Conservation (phyloP, 2,329 filamentous ascomycete species). For the Trichoderma atrobrunneum region DNA sequence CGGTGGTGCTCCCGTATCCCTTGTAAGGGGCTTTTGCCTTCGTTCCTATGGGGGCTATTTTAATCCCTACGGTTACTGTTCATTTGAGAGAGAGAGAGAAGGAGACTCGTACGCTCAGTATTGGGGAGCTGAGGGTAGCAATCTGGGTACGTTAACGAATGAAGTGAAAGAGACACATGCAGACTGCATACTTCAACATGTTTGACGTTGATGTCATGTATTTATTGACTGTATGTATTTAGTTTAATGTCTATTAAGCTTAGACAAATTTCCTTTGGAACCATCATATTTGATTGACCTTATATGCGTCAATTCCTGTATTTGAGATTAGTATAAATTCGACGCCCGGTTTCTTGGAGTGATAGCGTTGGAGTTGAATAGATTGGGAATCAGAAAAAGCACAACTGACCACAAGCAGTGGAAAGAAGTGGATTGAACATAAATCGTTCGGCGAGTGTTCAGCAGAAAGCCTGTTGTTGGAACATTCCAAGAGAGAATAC, state of each 20-base stretch:
- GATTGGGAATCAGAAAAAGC: not conserved
- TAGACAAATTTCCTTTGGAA: not conserved
- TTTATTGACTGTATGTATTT: not conserved
- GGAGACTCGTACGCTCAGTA: not conserved
- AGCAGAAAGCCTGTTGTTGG: not conserved
- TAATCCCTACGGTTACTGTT: not conserved
- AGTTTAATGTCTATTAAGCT: not conserved
- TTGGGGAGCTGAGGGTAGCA: not conserved
- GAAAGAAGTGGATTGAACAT: not conserved
- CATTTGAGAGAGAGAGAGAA: not conserved
- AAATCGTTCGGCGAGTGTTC: not conserved
- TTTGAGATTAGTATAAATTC: not conserved
- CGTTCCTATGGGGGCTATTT: not conserved
- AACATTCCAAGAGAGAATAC: not conserved
- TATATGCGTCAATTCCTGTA: not conserved
- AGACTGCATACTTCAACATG: not conserved
- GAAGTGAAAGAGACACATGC: not conserved
- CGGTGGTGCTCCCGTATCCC: not conserved
- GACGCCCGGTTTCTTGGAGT: not conserved
- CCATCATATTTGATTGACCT: not conserved
- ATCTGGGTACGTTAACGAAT: not conserved
- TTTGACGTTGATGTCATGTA: not conserved
- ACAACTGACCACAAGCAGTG: no score
- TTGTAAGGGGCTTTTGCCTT: not conserved
- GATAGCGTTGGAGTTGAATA: not conserved